phyloP scores from a whole-genome alignment of 2,329 filamentous ascomycete species.

The Penicillium hordei region DNA sequence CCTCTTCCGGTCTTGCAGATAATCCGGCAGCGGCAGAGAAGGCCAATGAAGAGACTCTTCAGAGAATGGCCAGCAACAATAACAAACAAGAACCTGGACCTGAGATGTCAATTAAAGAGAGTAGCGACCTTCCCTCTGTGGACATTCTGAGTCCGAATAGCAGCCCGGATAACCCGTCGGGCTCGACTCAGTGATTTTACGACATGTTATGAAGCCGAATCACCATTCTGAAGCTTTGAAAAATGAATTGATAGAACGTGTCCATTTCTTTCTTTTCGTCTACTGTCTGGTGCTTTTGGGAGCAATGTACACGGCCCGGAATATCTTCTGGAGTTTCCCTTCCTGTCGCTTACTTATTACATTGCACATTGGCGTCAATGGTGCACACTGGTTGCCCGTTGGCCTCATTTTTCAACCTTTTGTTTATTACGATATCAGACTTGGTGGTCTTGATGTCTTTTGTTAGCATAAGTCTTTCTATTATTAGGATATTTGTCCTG shows the following conservation, averaged over 20 bases:
- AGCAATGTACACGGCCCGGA: conserved; percentile 9
- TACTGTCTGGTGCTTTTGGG: conserved; percentile 12
- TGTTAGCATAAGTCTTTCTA: conserved; percentile 11
- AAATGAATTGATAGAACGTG: conserved; percentile 22
- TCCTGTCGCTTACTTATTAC: conserved; percentile 18
- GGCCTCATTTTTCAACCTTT: conserved; percentile 6
- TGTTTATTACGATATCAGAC: conserved; percentile 12
- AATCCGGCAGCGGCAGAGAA: conserved; percentile 35
- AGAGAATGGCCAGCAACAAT: conserved; percentile 27
- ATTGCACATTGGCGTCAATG: conserved; percentile 25
- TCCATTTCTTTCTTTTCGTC: conserved; percentile 15
- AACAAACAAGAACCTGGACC: conserved; percentile 31
- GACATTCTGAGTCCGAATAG: conserved; percentile 16
- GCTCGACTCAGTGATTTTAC: conserved; percentile 14
- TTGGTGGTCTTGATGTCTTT: conserved; percentile 14
- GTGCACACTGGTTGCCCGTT: conserved; percentile 7
- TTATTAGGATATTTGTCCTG: conserved; percentile 7
- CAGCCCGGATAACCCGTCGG: background rate
- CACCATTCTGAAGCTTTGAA: conserved; percentile 16
- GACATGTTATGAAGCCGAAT: conserved; percentile 1
- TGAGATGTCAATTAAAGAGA: conserved; percentile 31
- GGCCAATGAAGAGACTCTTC: conserved; percentile 33
- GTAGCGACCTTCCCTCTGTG: conserved; percentile 21
- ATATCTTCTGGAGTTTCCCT: conserved; percentile 11
- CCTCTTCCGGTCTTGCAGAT: conserved; percentile 33